Percentiles rank a stretch among this genome's conserved stretches.
These are phyloP conservation scores for Nepenthes gracilis DNA, from an alignment of 148 eudicot genomes.

Conservation along the genomic window DNA sequence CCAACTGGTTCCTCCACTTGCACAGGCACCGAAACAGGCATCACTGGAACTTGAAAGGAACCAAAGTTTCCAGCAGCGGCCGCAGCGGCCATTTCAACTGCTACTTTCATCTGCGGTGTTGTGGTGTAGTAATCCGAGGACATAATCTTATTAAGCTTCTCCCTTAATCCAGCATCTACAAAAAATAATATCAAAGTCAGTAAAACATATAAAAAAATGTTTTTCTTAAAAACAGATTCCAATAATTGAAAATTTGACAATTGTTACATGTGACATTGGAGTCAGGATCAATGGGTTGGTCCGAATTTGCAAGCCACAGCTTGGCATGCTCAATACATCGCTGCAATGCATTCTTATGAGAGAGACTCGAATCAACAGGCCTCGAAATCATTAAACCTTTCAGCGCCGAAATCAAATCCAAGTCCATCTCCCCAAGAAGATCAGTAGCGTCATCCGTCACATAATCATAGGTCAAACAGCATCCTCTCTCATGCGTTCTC, in stretches of 20 bases:
- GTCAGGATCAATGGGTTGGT: constrained; percentile 37
- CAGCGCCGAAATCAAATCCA: constrained; percentile 65
- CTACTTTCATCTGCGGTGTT: constrained; percentile 56
- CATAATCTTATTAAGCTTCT: constrained; percentile 73
- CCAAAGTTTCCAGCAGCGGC: constrained; percentile 67
- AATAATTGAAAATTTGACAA: not conserved
- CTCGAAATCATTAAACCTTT: constrained; percentile 47
- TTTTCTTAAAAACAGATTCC: not conserved
- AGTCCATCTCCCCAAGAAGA: constrained; percentile 51
- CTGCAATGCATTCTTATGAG: constrained; percentile 60
- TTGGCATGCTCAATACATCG: constrained; percentile 55
- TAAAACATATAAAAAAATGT: not conserved
- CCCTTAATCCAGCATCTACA: constrained; percentile 62
- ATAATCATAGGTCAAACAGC: constrained; percentile 83
- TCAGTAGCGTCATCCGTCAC: constrained; percentile 73
- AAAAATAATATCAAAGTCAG: constrained; percentile 23
- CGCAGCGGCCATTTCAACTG: constrained; percentile 66
- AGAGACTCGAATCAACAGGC: constrained; percentile 54
- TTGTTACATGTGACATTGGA: constrained; percentile 51
- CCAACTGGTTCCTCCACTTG: constrained; percentile 33
- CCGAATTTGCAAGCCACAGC: constrained; percentile 55
- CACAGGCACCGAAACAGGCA: constrained; percentile 27
- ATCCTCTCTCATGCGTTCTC: constrained; percentile 60
- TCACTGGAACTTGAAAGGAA: constrained; percentile 40
- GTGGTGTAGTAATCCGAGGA: constrained; percentile 69